Evolutionary conservation across 202 grass and related monocot genomes (phyloP).

Genomic region (Dendrocalamus latiflorus): DNA sequence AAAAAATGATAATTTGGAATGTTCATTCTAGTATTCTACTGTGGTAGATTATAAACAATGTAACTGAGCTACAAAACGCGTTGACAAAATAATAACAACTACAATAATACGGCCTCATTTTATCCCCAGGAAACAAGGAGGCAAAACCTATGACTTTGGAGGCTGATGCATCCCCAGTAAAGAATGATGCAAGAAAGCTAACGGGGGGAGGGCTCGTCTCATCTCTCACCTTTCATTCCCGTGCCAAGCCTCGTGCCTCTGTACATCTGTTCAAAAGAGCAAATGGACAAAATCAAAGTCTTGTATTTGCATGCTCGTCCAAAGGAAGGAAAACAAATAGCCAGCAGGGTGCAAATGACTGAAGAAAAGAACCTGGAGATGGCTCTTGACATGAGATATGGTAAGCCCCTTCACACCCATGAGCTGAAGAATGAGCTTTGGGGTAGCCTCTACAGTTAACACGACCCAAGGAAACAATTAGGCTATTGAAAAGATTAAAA

Average conservation of each 20-base stretch:
- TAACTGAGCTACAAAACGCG: slow-evolving; percentile 19
- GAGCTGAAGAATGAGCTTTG: slow-evolving; percentile 77
- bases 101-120: slow-evolving; percentile 11
- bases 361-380: slow-evolving; percentile 64
- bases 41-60: slow-evolving; percentile 8
- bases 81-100: slow-evolving; percentile 6
- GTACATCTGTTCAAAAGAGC: slow-evolving; percentile 62
- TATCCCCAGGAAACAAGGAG: slow-evolving; percentile 10
- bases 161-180: not conserved
- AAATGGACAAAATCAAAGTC: slow-evolving; percentile 17
- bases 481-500: not conserved
- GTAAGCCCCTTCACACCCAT: slow-evolving; percentile 81
- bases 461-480: not conserved
- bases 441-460: slow-evolving; percentile 69
- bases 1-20: slow-evolving; percentile 7
- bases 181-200: not conserved
- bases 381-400: slow-evolving; percentile 99
- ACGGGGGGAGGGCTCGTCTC: not conserved
- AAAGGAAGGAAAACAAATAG: not conserved
- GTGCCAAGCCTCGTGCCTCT: slow-evolving; percentile 54
- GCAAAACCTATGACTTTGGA: slow-evolving; percentile 2
- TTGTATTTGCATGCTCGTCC: not conserved
- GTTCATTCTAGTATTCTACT: slow-evolving; percentile 22
- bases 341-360: not conserved
- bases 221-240: slow-evolving; percentile 55